phyloP scores from a whole-genome alignment of 352 stramenopile genomes.

The Peronospora farinosa region DNA sequence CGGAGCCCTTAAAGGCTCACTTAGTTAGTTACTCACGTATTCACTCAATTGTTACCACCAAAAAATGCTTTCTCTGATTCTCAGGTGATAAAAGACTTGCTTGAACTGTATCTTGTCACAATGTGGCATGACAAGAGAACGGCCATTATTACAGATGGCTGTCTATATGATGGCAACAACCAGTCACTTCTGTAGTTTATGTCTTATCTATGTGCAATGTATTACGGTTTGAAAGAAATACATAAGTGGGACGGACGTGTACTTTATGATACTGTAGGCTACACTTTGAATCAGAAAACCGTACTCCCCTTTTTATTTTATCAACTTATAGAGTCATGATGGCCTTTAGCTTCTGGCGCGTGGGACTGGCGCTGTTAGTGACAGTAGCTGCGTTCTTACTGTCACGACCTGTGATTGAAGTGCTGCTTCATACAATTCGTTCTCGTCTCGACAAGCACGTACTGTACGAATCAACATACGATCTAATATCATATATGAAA shows the following conservation, averaged over 20 bases:
- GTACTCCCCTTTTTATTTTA: neutral
- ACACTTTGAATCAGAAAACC: neutral
- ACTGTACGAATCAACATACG: conserved; percentile 23
- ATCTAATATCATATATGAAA: neutral
- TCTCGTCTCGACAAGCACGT: conserved; percentile 57
- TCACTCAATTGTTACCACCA: neutral
- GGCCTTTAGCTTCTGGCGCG: conserved; percentile 44
- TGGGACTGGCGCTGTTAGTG: conserved; percentile 41
- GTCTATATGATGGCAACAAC: too few species aligned
- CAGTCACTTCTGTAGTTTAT: too few species aligned
- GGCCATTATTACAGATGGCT: neutral
- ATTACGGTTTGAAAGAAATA: too few species aligned
- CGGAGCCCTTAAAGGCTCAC: conserved; percentile 13
- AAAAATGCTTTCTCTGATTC: conserved; percentile 1
- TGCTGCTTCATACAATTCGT: conserved; percentile 45
- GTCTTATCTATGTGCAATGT: too few species aligned
- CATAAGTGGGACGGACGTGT: too few species aligned
- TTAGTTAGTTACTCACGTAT: too few species aligned
- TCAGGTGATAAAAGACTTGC: too few species aligned
- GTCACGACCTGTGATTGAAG: conserved; percentile 41
- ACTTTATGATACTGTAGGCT: too few species aligned
- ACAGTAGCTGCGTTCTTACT: conserved; percentile 48
- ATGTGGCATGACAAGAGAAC: conserved; percentile 3
- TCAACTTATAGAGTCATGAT: conserved; percentile 7
- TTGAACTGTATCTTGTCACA: conserved; percentile 8